These are phyloP conservation scores for Ammopiptanthus mongolicus DNA, from an alignment of 306 rosid genomes.

Conservation along the genomic window DNA sequence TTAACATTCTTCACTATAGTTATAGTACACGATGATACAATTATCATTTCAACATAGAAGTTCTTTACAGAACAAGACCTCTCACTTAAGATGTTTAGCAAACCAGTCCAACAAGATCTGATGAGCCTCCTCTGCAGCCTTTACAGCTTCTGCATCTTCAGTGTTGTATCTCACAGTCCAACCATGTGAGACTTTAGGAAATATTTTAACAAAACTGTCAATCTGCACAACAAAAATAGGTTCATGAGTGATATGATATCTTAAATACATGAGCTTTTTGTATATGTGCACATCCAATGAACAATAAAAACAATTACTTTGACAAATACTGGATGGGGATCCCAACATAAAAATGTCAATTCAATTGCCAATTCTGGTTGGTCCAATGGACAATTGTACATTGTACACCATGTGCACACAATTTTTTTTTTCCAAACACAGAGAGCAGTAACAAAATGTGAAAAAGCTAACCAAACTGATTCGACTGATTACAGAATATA, in stretches of 20 bases:
- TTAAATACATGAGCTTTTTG: not conserved
- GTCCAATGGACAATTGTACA: not conserved
- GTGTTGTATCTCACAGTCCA: conserved; percentile 45
- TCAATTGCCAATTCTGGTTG: not conserved
- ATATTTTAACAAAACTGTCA: conserved; percentile 43
- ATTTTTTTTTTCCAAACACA: not conserved
- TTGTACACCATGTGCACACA: not conserved
- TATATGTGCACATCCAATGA: not conserved
- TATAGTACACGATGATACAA: not conserved
- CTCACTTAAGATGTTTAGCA: conserved; percentile 35
- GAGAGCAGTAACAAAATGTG: not conserved
- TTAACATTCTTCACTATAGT: not conserved
- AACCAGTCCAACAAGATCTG: conserved; percentile 46
- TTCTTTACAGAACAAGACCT: not conserved
- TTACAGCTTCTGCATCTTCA: conserved; percentile 42
- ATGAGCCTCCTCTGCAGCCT: conserved; percentile 61
- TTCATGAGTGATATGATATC: not conserved
- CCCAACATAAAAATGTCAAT: not conserved
- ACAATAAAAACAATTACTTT: not conserved
- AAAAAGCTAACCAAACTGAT: not conserved
- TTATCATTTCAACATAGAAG: not conserved
- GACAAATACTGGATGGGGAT: not conserved
- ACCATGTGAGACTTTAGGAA: conserved; percentile 45
- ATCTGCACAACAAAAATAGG: conserved; percentile 10
- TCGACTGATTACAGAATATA: not conserved